Evolutionary conservation across 805 yeast genomes (phyloP).

Genomic region (Lipomyces chichibuensis): DNA sequence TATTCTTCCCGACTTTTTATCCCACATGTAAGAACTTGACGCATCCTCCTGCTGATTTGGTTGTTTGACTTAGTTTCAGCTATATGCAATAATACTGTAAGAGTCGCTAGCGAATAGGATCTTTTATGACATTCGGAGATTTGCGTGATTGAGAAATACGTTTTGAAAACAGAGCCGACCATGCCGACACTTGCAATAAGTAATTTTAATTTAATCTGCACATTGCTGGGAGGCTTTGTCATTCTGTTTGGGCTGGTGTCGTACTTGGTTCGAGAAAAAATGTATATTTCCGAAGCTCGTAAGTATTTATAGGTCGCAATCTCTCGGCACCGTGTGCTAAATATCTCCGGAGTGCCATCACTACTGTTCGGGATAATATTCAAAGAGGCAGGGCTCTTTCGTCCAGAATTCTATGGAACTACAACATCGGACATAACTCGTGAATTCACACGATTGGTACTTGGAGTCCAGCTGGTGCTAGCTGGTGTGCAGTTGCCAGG

Average conservation of each 20-base stretch:
- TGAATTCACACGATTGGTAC: slow-evolving; percentile 63
- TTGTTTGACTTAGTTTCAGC: too few species aligned
- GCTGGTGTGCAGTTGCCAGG: slow-evolving; percentile 75
- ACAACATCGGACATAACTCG: slow-evolving; percentile 53
- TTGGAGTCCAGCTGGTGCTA: slow-evolving; percentile 71
- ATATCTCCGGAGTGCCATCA: slow-evolving; percentile 51
- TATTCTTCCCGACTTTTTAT: too few species aligned
- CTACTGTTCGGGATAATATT: slow-evolving; percentile 63
- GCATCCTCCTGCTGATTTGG: too few species aligned
- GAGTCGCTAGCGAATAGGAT: too few species aligned
- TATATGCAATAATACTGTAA: too few species aligned
- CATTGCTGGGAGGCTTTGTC: slow-evolving; percentile 64
- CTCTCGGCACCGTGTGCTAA: background rate
- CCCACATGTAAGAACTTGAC: too few species aligned
- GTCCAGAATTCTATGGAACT: slow-evolving; percentile 57
- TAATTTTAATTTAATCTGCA: slow-evolving; percentile 52
- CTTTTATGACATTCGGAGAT: too few species aligned
- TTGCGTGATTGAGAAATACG: too few species aligned
- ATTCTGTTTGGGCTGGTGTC: slow-evolving; percentile 62
- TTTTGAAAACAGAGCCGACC: background rate
- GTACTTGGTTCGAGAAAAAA: slow-evolving; percentile 58
- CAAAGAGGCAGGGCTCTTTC: slow-evolving; percentile 61
- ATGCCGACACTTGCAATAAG: slow-evolving; percentile 30
- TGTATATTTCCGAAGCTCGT: slow-evolving; percentile 66
- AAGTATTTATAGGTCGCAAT: background rate